Evolutionary conservation across 768 basidiomycete species (phyloP), one percentile per base, ranked within the genome.

Genomic region (Lactarius pseudohatsudake): DNA sequence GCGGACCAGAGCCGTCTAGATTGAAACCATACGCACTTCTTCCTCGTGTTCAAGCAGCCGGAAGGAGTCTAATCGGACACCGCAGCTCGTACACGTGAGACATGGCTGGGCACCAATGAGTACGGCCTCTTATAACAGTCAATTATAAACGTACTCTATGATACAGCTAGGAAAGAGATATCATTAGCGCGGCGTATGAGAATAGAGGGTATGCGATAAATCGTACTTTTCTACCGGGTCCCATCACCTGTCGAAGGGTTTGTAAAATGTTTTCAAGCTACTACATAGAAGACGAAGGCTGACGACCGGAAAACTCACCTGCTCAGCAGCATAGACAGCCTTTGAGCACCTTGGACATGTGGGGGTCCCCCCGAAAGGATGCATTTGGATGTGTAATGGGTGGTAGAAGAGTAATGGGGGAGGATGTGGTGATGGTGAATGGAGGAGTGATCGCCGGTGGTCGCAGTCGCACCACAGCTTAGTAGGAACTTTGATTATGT

Each of bases 311-410:
- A 16, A 1, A 75, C 81, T 69, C 67, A 88, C 91, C 84, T 95
- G 92, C 76, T 96, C 93, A 60, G 92, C 93, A 67, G 89, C 90
- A 77, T 96, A 96, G 38, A 95, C 94, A 0, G 83, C 76, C 76
- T 88, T 92, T 65, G 76, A 76, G 76, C 92, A 95, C 73, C 85
- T 77, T 18, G 92, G 89, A 74, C 92, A 95, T 61, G 80, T 76
- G 34, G 90, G 84, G 4, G 86, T 85, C 55, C 86, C 89, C 67
- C 87, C 86, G 72, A 88, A 92, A 3, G 87, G 84, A 73, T 87
- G 86, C 88, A 91, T 91, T 41, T 60, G 41, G 61, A 65, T 15
- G 61, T 11, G 61, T 55, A 43, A 36, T 38, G 32, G 15, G 20
- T 34, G 9, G 41, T 16, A 11, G 36, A 45, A 40, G 56, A 9